phyloP scores from a whole-genome alignment of 495 filamentous ascomycete genomes.

The Talaromyces trachyspermus region DNA sequence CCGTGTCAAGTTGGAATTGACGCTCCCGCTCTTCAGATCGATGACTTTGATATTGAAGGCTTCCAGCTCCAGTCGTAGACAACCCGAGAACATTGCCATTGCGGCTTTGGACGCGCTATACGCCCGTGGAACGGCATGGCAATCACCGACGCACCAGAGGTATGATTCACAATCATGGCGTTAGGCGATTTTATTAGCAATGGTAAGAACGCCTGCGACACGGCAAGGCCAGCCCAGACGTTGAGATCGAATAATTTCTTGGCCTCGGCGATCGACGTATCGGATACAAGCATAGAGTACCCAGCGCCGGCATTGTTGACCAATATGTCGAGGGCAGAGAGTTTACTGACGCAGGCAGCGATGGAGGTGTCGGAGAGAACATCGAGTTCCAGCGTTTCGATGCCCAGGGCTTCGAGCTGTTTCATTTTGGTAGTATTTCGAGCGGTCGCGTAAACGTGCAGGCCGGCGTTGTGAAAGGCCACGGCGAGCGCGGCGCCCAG shows the following conservation, averaged over 20 bases:
- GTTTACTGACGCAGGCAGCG: constrained; percentile 16
- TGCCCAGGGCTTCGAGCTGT: constrained; percentile 13
- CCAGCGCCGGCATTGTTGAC: constrained; percentile 49
- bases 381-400: constrained; percentile 43
- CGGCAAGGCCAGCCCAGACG: constrained; percentile 41
- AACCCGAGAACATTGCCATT: constrained; percentile 33
- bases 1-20: constrained; percentile 10
- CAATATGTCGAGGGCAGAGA: constrained; percentile 36
- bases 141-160: constrained; percentile 33
- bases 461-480: constrained; percentile 39
- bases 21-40: constrained; percentile 15
- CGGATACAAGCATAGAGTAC: constrained; percentile 36
- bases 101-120: constrained; percentile 52
- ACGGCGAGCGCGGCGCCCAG: constrained; percentile 48
- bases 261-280: constrained; percentile 35
- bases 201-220: constrained; percentile 48
- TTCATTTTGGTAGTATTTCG: constrained; percentile 36
- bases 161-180: constrained; percentile 43
- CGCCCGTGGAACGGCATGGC: constrained; percentile 13
- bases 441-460: constrained; percentile 50
- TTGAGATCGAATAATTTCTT: constrained; percentile 46
- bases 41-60: constrained; percentile 29
- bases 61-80: constrained; percentile 44
- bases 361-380: constrained; percentile 36
- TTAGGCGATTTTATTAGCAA: constrained; percentile 39